Conservation (phyloP, 2,329 filamentous ascomycete species). For the Lasiodiplodia sp. region DNA sequence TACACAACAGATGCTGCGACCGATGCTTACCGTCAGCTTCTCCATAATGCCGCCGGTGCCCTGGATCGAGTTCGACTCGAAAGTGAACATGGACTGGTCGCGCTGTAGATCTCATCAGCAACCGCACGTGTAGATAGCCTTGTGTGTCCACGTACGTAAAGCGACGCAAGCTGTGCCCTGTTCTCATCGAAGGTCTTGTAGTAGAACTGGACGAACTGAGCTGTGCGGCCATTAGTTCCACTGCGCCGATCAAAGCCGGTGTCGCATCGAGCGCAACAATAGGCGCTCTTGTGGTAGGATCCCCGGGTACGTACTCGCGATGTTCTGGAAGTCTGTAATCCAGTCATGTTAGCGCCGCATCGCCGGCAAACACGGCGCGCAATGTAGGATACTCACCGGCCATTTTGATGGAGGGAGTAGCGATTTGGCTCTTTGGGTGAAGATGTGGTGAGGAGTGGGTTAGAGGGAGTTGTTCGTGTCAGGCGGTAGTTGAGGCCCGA, state of each 20-base stretch:
- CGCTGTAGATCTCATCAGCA: slow-evolving; percentile 60
- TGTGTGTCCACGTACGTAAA: slow-evolving; percentile 75
- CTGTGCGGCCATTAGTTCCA: slow-evolving; percentile 17
- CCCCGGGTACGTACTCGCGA: slow-evolving; percentile 51
- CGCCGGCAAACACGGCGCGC: slow-evolving; percentile 9
- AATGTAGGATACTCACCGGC: slow-evolving; percentile 21
- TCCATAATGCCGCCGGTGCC: slow-evolving; percentile 74
- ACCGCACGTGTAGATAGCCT: not conserved
- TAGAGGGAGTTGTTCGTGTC: slow-evolving; percentile 8
- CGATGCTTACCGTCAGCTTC: slow-evolving; percentile 75
- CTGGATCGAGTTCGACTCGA: slow-evolving; percentile 74
- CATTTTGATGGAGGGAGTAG: slow-evolving; percentile 18
- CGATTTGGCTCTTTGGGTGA: not conserved
- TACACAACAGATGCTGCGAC: not conserved
- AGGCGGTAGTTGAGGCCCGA: slow-evolving; percentile 28
- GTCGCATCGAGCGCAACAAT: not conserved
- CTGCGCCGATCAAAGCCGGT: slow-evolving; percentile 1
- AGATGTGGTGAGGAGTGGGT: not conserved
- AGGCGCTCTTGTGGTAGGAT: not conserved
- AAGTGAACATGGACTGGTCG: slow-evolving; percentile 89
- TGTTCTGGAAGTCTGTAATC: slow-evolving; percentile 47
- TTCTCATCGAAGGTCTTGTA: slow-evolving; percentile 85
- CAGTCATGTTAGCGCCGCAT: slow-evolving; percentile 15
- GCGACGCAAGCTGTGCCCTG: slow-evolving; percentile 67
- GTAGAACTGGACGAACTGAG: slow-evolving; percentile 87